A percentile compares a stretch with the other conserved stretches of the same genome.
Conservation (phyloP, 495 filamentous ascomycete genomes). For the Penicillium canescens region DNA sequence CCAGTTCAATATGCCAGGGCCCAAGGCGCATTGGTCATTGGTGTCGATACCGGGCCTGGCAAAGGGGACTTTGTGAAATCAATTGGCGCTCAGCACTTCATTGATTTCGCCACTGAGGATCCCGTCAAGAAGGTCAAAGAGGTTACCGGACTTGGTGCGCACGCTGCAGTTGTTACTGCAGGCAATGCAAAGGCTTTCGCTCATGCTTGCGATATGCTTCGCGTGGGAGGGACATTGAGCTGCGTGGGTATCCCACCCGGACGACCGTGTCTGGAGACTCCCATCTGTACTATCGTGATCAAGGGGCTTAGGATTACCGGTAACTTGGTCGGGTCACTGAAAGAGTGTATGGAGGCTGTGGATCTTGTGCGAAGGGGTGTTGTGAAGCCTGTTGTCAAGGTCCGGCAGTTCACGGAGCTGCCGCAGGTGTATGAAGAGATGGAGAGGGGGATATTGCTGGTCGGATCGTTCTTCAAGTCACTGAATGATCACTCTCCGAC, state of each 20-base stretch:
- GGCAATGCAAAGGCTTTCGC: conserved; percentile 46
- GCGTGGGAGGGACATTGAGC: conserved; percentile 48
- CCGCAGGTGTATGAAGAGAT: conserved; percentile 47
- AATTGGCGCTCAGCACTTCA: conserved; percentile 43
- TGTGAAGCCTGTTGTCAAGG: conserved; percentile 46
- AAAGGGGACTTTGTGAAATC: conserved; percentile 43
- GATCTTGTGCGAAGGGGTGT: conserved; percentile 45
- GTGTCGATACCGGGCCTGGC: conserved; percentile 42
- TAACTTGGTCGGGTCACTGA: conserved; percentile 49
- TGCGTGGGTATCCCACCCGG: conserved; percentile 51
- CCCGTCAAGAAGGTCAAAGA: conserved; percentile 37
- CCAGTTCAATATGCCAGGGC: conserved; percentile 50
- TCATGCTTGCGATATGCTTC: conserved; percentile 51
- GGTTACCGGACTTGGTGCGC: conserved; percentile 45
- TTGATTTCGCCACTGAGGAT: conserved; percentile 44
- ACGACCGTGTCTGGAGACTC: conserved; percentile 41
- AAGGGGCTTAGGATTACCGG: conserved; percentile 47
- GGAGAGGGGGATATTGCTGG: conserved; percentile 46
- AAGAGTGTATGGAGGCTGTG: conserved; percentile 54
- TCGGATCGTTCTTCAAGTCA: conserved; percentile 37
- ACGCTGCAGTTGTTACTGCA: conserved; percentile 45
- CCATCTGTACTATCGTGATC: conserved; percentile 50
- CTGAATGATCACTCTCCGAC: conserved; percentile 11
- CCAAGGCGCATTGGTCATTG: conserved; percentile 47
- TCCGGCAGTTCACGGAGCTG: conserved; percentile 46